A percentile compares a stretch with the other conserved stretches of the same genome.
These are phyloP conservation scores for Kurtzmaniella cleridarum DNA, from an alignment of 805 yeast species.

Conservation along the genomic window DNA sequence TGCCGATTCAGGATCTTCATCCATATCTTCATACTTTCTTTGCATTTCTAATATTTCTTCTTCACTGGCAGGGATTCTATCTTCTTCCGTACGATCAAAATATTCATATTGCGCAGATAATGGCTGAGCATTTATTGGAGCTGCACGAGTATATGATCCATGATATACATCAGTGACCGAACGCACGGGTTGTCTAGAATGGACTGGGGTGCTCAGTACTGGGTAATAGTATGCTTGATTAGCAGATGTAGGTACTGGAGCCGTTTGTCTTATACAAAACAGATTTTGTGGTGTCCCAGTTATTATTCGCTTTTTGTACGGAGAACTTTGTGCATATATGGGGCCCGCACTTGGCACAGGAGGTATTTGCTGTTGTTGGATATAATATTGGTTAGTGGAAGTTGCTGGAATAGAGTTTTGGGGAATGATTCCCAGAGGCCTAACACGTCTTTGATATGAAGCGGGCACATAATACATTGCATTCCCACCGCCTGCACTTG, in stretches of 20 bases:
- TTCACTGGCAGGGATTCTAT: conserved; percentile 22
- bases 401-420: neutral
- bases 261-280: no score
- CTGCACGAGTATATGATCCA: conserved; percentile 40
- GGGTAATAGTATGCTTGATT: no score
- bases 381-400: neutral
- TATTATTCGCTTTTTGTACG: no score
- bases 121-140: conserved; percentile 49
- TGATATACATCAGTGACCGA: conserved; percentile 47
- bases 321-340: no score
- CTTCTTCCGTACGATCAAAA: conserved; percentile 19
- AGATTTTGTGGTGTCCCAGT: no score
- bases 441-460: no score
- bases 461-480: no score
- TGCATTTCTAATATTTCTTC: conserved; percentile 29
- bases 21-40: conserved; percentile 14
- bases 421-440: neutral
- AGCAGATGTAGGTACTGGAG: no score
- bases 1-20: conserved; percentile 4
- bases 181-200: neutral
- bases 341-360: conserved; percentile 1
- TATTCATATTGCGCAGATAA: conserved; percentile 42
- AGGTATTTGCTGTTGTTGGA: conserved; percentile 3
- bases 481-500: no score
- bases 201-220: no score